Percentiles rank a stretch among this genome's conserved stretches.
Conservation (phyloP, 2,329 filamentous ascomycete species). For the Rhynchosporium agropyri region DNA sequence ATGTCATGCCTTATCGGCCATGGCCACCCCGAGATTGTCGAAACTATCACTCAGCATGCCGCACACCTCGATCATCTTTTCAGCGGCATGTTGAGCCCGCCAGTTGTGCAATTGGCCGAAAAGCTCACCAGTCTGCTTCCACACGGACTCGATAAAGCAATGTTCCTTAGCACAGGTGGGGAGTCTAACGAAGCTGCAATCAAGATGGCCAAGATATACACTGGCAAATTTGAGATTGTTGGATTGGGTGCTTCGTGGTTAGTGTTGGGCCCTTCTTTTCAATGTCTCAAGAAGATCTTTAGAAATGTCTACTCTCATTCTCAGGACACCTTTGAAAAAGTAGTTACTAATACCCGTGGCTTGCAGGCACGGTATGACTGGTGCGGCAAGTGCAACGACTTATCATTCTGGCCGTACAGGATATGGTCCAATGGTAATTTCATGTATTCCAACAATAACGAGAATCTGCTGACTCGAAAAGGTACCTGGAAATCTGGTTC, state of each 20-base stretch:
- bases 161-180: constrained; percentile 60
- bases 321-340: too few species aligned
- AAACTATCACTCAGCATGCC: constrained; percentile 53
- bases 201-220: constrained; percentile 64
- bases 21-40: constrained; percentile 59
- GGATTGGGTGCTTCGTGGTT: constrained; percentile 57
- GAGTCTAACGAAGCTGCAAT: constrained; percentile 65
- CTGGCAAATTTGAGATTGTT: constrained; percentile 67
- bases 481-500: constrained; percentile 59
- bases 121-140: constrained; percentile 54
- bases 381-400: constrained; percentile 53
- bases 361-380: constrained; percentile 58
- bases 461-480: constrained; percentile 14
- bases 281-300: too few species aligned
- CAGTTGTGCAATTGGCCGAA: constrained; percentile 58
- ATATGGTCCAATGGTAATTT: constrained; percentile 44
- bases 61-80: constrained; percentile 60
- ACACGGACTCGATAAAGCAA: constrained; percentile 53
- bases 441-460: not conserved
- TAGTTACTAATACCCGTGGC: too few species aligned
- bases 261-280: too few species aligned
- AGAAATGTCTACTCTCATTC: too few species aligned
- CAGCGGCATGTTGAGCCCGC: constrained; percentile 59
- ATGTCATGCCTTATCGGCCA: constrained; percentile 63
- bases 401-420: constrained; percentile 56